Percentiles rank a stretch among this genome's conserved stretches.
Conservation (phyloP, 257 asterid species). For the Misopates orontium region DNA sequence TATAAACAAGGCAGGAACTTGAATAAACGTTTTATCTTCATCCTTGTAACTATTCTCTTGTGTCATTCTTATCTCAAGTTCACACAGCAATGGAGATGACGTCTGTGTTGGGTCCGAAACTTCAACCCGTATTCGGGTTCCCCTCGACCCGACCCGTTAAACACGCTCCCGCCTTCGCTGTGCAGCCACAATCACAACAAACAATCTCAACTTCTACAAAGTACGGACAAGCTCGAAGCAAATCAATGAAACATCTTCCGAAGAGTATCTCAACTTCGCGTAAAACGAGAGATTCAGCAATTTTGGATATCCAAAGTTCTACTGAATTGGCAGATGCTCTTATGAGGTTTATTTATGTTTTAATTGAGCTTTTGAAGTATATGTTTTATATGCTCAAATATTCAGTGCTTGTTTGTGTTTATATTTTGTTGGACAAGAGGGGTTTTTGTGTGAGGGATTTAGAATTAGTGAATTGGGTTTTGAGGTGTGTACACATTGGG, state of each 20-base stretch:
- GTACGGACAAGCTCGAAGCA: constrained; percentile 30
- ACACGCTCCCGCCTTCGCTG: constrained; percentile 22
- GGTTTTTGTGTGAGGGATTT: neutral
- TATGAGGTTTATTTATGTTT: constrained; percentile 45
- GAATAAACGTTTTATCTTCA: constrained; percentile 4
- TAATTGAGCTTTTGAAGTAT: neutral
- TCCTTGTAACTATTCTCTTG: neutral
- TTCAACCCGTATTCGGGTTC: constrained; percentile 29
- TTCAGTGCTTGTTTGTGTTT: neutral
- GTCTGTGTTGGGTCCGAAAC: constrained; percentile 30
- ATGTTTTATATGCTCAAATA: neutral
- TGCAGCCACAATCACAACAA: constrained; percentile 29
- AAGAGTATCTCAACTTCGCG: constrained; percentile 31
- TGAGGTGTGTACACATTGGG: too few relatives aligned
- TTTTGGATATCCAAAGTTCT: constrained; percentile 64
- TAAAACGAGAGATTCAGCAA: constrained; percentile 51
- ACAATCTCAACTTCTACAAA: constrained; percentile 27
- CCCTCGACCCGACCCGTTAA: constrained; percentile 32
- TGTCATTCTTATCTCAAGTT: neutral
- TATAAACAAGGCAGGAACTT: too few relatives aligned
- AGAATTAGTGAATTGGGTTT: neutral
- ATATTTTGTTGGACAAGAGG: neutral
- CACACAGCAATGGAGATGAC: constrained; percentile 38
- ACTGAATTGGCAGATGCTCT: constrained; percentile 76
- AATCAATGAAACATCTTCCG: constrained; percentile 25